A percentile compares a stretch with the other conserved stretches of the same genome.
Conservation (phyloP, 441 rosid species). For the Aleurites moluccanus region DNA sequence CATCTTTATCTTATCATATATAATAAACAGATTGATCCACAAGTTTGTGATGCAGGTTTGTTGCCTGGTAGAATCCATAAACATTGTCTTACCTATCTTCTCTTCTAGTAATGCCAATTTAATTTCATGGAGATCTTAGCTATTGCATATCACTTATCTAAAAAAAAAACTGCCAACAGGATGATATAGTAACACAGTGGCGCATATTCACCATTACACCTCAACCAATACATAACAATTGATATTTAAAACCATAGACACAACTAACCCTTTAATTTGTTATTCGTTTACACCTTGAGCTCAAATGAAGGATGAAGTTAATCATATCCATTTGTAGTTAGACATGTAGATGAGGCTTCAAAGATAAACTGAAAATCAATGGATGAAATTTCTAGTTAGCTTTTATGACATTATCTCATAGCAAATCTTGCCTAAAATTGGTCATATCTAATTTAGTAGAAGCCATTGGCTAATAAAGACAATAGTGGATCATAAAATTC, state of each 20-base stretch:
- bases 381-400: background rate
- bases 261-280: too few relatives aligned
- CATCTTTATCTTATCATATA: background rate
- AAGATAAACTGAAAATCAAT: background rate
- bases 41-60: background rate
- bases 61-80: conserved; percentile 1
- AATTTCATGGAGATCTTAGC: background rate
- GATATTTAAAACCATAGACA: too few relatives aligned
- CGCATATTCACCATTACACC: too few relatives aligned
- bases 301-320: too few relatives aligned
- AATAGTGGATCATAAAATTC: background rate
- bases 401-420: background rate
- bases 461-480: background rate
- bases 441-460: background rate
- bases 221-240: too few relatives aligned
- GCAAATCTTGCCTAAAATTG: background rate
- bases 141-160: background rate
- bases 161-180: background rate
- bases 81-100: background rate
- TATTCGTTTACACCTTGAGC: too few relatives aligned
- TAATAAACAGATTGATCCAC: background rate
- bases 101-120: background rate
- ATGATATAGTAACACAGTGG: background rate
- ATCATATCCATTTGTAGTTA: too few relatives aligned
- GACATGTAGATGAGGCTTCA: too few relatives aligned